Percentiles rank a stretch among this genome's conserved stretches.
Evolutionary conservation across 2,329 filamentous ascomycete species (phyloP).

Genomic region (Talaromyces islandicus): DNA sequence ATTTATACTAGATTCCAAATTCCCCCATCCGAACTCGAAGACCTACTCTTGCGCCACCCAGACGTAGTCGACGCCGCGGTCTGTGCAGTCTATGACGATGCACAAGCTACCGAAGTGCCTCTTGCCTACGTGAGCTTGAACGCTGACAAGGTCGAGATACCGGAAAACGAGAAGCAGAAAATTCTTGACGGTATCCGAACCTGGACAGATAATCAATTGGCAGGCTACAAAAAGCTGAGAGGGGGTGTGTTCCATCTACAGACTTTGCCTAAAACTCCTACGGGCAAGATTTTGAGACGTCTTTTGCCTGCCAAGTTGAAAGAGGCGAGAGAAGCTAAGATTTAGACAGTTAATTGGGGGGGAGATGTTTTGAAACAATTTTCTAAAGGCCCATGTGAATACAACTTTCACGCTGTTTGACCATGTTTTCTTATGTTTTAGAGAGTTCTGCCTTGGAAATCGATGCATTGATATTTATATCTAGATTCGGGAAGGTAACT

Average conservation of each 20-base stretch:
- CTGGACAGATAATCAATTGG: slow-evolving; percentile 12
- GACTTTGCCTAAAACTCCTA: slow-evolving; percentile 14
- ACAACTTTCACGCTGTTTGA: no score
- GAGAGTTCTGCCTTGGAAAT: no score
- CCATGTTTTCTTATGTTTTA: no score
- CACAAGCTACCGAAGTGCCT: slow-evolving; percentile 17
- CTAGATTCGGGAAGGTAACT: no score
- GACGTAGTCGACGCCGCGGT: slow-evolving; percentile 17
- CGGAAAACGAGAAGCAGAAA: background rate
- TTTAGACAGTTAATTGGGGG: background rate
- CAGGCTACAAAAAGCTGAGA: slow-evolving; percentile 18
- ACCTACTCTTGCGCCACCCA: slow-evolving; percentile 5
- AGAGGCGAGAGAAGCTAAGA: background rate
- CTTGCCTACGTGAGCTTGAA: slow-evolving; percentile 13
- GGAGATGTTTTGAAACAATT: no score
- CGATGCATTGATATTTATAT: no score
- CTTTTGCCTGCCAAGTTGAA: slow-evolving; percentile 6
- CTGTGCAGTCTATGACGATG: slow-evolving; percentile 16
- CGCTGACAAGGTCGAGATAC: background rate
- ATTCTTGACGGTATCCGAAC: slow-evolving; percentile 5
- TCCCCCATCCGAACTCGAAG: slow-evolving; percentile 7
- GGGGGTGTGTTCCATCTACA: slow-evolving; percentile 17
- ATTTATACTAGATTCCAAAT: slow-evolving; percentile 16
- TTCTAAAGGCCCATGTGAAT: no score
- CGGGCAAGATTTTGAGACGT: slow-evolving; percentile 16